phyloP scores from a whole-genome alignment of 2,329 filamentous ascomycete genomes.

The Xylariaceae sp. region DNA sequence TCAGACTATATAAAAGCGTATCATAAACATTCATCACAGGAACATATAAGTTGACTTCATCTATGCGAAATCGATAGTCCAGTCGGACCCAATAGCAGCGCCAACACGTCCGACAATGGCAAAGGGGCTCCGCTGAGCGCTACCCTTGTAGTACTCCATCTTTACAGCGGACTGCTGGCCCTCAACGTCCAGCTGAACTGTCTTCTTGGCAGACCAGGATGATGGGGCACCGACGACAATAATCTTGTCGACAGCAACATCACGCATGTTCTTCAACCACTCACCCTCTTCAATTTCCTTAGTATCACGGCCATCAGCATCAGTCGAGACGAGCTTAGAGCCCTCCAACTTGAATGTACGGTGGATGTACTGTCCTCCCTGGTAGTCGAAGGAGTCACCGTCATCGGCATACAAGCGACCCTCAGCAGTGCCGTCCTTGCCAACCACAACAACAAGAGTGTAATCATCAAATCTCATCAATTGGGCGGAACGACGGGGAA shows the following conservation, averaged over 20 bases:
- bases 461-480: conserved; percentile 95
- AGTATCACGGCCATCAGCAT: conserved; percentile 52
- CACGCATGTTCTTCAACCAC: conserved; percentile 74
- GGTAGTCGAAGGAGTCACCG: conserved; percentile 84
- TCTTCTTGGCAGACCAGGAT: conserved; percentile 61
- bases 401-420: conserved; percentile 90
- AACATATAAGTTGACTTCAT: background rate
- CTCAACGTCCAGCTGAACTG: conserved; percentile 51
- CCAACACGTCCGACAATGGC: conserved; percentile 49
- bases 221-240: conserved; percentile 74
- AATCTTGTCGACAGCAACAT: conserved; percentile 76
- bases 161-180: conserved; percentile 52
- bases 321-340: conserved; percentile 61
- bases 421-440: conserved; percentile 61
- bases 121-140: conserved; percentile 45
- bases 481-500: conserved; percentile 75
- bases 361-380: conserved; percentile 82
- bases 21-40: background rate
- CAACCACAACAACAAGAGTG: conserved; percentile 75
- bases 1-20: background rate
- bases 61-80: conserved; percentile 40
- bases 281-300: conserved; percentile 60
- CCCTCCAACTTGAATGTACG: conserved; percentile 66
- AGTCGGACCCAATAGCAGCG: conserved; percentile 49
- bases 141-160: conserved; percentile 53